Conservation (phyloP, 208 protist species). For the Wallacemonas sp. region DNA sequence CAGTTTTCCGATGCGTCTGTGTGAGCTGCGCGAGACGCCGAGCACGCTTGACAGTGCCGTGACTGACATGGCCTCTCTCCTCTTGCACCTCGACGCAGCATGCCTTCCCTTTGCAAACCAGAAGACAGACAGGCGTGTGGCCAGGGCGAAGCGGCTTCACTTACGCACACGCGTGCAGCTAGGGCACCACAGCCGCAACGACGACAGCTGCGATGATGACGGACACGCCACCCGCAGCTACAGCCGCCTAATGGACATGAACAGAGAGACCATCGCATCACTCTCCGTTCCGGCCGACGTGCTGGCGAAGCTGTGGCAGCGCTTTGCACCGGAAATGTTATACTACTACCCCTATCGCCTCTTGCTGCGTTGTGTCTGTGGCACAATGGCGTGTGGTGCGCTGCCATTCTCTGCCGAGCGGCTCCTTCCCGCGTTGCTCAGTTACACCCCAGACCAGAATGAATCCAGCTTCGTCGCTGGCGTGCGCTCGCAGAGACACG, state of each 20-base stretch:
- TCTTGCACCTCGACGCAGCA: no score
- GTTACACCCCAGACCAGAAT: conserved; percentile 6
- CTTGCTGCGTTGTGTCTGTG: neutral
- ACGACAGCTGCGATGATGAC: no score
- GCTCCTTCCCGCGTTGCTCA: neutral
- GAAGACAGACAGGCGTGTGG: no score
- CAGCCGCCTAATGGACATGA: neutral
- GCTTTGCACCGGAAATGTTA: neutral
- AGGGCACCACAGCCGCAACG: no score
- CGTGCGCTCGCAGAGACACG: no score
- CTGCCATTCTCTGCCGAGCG: neutral
- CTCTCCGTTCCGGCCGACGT: neutral
- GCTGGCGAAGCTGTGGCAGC: neutral
- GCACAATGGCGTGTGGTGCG: neutral
- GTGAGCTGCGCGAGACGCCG: no score
- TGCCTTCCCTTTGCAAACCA: no score
- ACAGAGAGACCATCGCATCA: neutral
- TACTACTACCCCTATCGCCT: conserved; percentile 8
- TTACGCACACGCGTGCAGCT: neutral
- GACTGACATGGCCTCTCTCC: no score
- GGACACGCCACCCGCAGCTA: no score
- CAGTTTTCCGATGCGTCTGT: no score
- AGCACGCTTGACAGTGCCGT: no score
- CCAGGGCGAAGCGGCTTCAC: neutral
- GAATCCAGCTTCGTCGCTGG: neutral